phyloP scores from a whole-genome alignment of 352 stramenopile species.

The Aphanomyces euteiches region DNA sequence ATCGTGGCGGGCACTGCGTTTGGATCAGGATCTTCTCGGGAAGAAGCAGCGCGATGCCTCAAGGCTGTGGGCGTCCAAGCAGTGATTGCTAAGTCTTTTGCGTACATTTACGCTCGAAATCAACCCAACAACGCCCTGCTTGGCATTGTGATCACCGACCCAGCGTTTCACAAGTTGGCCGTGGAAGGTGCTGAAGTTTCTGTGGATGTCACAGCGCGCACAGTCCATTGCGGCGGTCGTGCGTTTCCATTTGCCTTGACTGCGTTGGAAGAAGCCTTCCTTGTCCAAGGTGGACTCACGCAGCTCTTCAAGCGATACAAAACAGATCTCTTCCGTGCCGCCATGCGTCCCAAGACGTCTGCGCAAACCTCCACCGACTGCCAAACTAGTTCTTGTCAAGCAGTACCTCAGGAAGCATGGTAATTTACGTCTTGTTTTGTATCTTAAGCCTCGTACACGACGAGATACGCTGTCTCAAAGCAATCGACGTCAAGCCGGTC shows the following conservation, averaged over 20 bases:
- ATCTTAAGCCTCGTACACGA: not conserved
- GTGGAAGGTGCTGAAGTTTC: conserved; percentile 60
- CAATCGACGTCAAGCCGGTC: not conserved
- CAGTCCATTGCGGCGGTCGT: conserved; percentile 56
- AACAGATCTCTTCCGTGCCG: conserved; percentile 75
- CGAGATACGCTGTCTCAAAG: conserved; percentile 8
- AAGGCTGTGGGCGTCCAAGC: conserved; percentile 75
- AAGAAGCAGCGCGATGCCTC: conserved; percentile 75
- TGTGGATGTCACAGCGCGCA: conserved; percentile 65
- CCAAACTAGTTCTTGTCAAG: conserved; percentile 6
- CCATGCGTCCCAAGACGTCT: conserved; percentile 58
- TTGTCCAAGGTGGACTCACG: conserved; percentile 72
- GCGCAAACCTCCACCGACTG: not conserved
- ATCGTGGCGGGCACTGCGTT: conserved; percentile 74
- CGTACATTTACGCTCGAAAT: conserved; percentile 83
- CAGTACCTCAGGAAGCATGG: not conserved
- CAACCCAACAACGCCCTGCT: conserved; percentile 80
- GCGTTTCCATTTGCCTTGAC: conserved; percentile 67
- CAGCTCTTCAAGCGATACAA: conserved; percentile 80
- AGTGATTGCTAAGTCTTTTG: conserved; percentile 82
- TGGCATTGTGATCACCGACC: conserved; percentile 75
- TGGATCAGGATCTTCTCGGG: conserved; percentile 69
- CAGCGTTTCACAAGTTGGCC: conserved; percentile 73
- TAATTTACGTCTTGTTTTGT: not conserved
- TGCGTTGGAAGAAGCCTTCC: conserved; percentile 73